A percentile compares a stretch with the other conserved stretches of the same genome.
Evolutionary conservation across 768 basidiomycete species (phyloP).

Genomic region (Russula ochroleuca): DNA sequence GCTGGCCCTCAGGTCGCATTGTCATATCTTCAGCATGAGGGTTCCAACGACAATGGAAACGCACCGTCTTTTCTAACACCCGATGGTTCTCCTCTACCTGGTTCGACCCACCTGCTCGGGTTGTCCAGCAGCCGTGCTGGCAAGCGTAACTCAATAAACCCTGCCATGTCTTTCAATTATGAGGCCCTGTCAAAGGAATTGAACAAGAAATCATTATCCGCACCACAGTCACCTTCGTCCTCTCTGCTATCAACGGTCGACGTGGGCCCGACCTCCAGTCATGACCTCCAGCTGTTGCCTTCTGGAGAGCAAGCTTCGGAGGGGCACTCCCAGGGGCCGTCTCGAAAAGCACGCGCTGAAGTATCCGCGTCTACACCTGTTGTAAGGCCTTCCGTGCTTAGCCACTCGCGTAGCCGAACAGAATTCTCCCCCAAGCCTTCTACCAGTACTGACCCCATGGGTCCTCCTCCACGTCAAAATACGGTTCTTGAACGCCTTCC

Average conservation of each 20-base stretch:
- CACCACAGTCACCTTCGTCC: constrained; percentile 12
- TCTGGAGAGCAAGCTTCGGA: constrained; percentile 3
- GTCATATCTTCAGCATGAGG: constrained; percentile 21
- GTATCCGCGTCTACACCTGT: background rate
- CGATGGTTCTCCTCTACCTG: constrained; percentile 25
- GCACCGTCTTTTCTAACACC: constrained; percentile 26
- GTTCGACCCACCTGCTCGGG: constrained; percentile 33
- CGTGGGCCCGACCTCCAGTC: background rate
- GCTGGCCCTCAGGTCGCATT: constrained; percentile 19
- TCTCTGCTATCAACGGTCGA: background rate
- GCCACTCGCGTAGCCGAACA: constrained; percentile 12
- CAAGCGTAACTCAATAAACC: constrained; percentile 54
- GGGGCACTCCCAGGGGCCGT: constrained; percentile 8
- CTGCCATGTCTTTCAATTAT: constrained; percentile 40
- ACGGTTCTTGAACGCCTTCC: constrained; percentile 26
- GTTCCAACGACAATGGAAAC: background rate
- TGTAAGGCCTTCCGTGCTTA: background rate
- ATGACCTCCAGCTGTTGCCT: background rate
- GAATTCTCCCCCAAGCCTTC: constrained; percentile 8
- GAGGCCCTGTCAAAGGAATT: constrained; percentile 13
- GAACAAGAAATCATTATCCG: constrained; percentile 14
- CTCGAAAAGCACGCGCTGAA: constrained; percentile 13
- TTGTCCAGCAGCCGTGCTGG: constrained; percentile 39
- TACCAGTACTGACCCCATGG: constrained; percentile 29
- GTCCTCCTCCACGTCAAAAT: constrained; percentile 28